A percentile compares a stretch with the other conserved stretches of the same genome.
Conservation (phyloP, 805 yeast genomes). For the Sporopachydermia lactativora region DNA sequence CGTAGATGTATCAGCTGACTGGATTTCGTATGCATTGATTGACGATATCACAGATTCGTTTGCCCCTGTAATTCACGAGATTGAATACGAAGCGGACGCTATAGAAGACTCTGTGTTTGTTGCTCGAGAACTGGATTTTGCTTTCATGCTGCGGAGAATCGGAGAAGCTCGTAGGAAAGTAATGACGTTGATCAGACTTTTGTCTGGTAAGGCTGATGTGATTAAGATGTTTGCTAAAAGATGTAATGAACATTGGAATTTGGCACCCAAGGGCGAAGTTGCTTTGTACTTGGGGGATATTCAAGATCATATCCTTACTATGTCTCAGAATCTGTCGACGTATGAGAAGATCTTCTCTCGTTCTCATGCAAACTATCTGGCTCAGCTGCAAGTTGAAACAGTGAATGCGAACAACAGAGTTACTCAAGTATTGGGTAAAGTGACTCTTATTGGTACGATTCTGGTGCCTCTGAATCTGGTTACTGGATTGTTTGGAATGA, state of each 20-base stretch:
- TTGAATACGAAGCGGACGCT: constrained; percentile 50
- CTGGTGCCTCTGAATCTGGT: constrained; percentile 80
- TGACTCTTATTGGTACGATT: constrained; percentile 81
- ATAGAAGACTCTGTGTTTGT: constrained; percentile 75
- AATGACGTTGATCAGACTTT: constrained; percentile 80
- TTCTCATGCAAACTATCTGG: constrained; percentile 83
- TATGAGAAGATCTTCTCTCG: constrained; percentile 90
- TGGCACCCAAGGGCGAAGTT: constrained; percentile 73
- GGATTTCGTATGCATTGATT: constrained; percentile 53
- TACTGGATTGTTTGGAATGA: constrained; percentile 94
- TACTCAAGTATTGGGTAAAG: constrained; percentile 78
- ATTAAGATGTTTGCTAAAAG: constrained; percentile 92
- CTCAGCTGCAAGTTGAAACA: constrained; percentile 87
- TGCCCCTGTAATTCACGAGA: constrained; percentile 43
- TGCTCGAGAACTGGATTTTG: constrained; percentile 60
- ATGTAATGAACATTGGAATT: constrained; percentile 58
- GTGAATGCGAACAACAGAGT: constrained; percentile 75
- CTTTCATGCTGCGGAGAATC: constrained; percentile 63
- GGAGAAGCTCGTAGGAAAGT: constrained; percentile 86
- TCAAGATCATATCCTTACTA: constrained; percentile 92
- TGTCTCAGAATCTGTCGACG: constrained; percentile 81
- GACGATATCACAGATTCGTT: constrained; percentile 55
- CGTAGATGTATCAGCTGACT: constrained; percentile 44
- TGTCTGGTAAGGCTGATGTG: constrained; percentile 92
- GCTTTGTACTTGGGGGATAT: constrained; percentile 89